phyloP scores from a whole-genome alignment of 345 rosid species.

The Eucalyptus curtisii region DNA sequence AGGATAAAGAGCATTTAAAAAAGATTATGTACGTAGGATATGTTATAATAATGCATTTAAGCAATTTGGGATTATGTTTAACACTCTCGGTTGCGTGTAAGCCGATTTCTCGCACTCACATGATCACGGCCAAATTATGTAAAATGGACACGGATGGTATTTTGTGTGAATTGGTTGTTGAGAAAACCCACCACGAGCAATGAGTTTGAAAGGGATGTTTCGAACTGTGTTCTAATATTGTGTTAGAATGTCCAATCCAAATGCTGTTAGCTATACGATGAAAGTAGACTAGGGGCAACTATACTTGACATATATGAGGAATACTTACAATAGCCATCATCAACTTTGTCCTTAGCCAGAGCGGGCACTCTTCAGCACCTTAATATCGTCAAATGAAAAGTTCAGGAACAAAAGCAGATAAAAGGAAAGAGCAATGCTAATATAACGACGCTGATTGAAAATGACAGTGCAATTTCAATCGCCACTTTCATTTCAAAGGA shows the following conservation, averaged over 20 bases:
- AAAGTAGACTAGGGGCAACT: not conserved
- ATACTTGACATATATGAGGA: not conserved
- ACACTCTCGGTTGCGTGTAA: not conserved
- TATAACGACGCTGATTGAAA: no score
- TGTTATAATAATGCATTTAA: not conserved
- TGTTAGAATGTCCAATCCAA: not conserved
- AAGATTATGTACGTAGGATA: not conserved
- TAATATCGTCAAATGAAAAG: not conserved
- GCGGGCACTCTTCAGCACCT: not conserved
- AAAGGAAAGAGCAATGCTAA: no score
- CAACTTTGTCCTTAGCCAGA: not conserved
- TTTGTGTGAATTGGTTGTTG: not conserved
- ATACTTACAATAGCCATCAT: not conserved
- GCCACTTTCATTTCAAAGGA: no score
- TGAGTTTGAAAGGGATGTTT: not conserved
- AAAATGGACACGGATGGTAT: not conserved
- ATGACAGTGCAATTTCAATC: no score
- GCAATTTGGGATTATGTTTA: not conserved
- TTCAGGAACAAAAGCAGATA: no score
- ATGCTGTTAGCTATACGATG: not conserved
- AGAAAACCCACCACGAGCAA: not conserved
- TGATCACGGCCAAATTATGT: not conserved
- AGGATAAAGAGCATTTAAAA: not conserved
- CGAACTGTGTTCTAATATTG: not conserved
- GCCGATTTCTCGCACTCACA: not conserved